Conservation (phyloP, 345 rosid genomes). For the Eucalyptus pauciflora region DNA sequence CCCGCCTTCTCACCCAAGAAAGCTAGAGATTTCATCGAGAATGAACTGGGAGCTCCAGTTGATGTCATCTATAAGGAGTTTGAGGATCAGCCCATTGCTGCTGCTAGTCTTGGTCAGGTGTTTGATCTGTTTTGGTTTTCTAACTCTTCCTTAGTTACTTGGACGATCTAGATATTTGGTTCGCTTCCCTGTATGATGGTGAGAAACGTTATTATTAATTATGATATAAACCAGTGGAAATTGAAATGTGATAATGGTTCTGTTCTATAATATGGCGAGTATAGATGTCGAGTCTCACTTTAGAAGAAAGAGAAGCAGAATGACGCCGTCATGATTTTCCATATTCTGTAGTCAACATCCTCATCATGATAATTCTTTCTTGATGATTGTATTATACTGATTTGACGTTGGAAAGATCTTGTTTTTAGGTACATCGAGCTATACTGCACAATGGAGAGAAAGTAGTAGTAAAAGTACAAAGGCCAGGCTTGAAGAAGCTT, state of each 20-base stretch:
- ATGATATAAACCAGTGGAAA: neutral
- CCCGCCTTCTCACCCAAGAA: slow-evolving; percentile 91
- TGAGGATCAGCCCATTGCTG: slow-evolving; percentile 95
- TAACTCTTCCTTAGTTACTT: neutral
- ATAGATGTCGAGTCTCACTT: neutral
- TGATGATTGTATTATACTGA: neutral
- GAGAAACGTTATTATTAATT: neutral
- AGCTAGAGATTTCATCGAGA: slow-evolving; percentile 60
- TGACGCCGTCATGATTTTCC: neutral
- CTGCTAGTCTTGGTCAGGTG: slow-evolving; percentile 99
- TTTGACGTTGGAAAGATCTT: slow-evolving; percentile 7
- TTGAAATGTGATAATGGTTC: neutral
- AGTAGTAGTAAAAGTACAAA: slow-evolving; percentile 87
- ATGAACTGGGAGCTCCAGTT: slow-evolving; percentile 75
- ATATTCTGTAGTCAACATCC: neutral
- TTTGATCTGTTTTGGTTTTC: slow-evolving; percentile 14
- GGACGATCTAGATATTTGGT: neutral
- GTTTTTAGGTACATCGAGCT: slow-evolving; percentile 78
- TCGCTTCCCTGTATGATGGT: neutral
- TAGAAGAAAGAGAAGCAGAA: neutral
- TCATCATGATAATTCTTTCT: neutral
- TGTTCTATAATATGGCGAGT: neutral
- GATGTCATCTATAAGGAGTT: slow-evolving; percentile 56
- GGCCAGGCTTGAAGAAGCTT: slow-evolving; percentile 91
- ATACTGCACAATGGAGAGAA: slow-evolving; percentile 83